Conservation (phyloP, 2,329 filamentous ascomycete genomes). For the Apiospora sp. region DNA sequence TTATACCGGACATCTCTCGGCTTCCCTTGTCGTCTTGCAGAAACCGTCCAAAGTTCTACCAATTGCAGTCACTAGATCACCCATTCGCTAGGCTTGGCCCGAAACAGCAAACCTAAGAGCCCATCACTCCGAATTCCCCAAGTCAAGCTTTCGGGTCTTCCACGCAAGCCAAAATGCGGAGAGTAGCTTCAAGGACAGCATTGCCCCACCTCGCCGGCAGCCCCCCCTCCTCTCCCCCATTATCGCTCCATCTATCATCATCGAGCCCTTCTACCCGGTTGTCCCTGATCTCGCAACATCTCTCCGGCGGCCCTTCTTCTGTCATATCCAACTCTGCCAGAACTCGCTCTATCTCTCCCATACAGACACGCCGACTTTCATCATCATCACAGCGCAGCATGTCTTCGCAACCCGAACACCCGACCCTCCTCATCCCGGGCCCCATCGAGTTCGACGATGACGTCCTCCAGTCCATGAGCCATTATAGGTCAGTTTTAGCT, state of each 20-base stretch:
- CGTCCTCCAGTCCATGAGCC: constrained; percentile 92
- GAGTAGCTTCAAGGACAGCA: constrained; percentile 27
- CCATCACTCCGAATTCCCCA: background rate
- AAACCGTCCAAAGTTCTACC: constrained; percentile 7
- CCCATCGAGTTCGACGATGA: constrained; percentile 99
- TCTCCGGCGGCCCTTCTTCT: constrained; percentile 31
- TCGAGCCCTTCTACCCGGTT: constrained; percentile 14
- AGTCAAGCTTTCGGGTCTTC: background rate
- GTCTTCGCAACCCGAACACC: constrained; percentile 68
- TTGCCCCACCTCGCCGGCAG: constrained; percentile 28
- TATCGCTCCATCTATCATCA: constrained; percentile 13
- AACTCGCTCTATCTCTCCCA: constrained; percentile 38
- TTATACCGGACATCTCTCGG: constrained; percentile 7
- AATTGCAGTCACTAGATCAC: background rate
- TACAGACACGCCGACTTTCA: constrained; percentile 41
- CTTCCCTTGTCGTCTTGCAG: background rate
- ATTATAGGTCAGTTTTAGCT: constrained; percentile 76
- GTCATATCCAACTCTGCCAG: constrained; percentile 32
- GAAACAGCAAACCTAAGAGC: constrained; percentile 14
- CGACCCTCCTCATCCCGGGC: constrained; percentile 90
- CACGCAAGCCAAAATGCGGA: constrained; percentile 26
- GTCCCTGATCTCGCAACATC: constrained; percentile 38
- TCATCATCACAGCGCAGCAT: constrained; percentile 51
- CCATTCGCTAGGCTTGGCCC: constrained; percentile 9
- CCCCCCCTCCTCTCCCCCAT: constrained; percentile 26